A percentile compares a stretch with the other conserved stretches of the same genome.
Conservation (phyloP, 2,329 filamentous ascomycete genomes). For the Epichloe hybrida region DNA sequence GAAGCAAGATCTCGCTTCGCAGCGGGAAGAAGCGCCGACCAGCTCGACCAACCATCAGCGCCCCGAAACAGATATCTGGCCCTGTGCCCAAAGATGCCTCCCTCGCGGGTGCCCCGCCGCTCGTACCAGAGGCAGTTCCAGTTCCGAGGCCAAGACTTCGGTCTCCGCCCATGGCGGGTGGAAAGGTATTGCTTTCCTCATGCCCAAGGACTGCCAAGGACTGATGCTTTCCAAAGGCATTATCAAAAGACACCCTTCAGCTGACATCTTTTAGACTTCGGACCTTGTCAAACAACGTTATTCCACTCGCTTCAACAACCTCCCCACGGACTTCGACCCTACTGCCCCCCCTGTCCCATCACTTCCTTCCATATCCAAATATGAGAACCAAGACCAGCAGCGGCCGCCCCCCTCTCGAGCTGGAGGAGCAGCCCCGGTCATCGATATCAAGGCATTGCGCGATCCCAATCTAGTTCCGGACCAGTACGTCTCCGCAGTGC, state of each 20-base stretch:
- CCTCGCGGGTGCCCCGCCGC: constrained; percentile 12
- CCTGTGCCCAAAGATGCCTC: constrained; percentile 41
- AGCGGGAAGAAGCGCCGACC: constrained; percentile 39
- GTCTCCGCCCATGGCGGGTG: constrained; percentile 37
- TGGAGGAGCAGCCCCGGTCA: constrained; percentile 38
- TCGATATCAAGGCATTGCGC: constrained; percentile 66
- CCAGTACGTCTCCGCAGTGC: constrained; percentile 58
- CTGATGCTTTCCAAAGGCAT: not conserved
- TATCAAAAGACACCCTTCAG: constrained; percentile 1
- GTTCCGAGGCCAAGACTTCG: constrained; percentile 28
- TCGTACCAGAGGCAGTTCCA: constrained; percentile 15
- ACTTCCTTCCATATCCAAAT: constrained; percentile 47
- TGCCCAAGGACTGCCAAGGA: not conserved
- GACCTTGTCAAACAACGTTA: constrained; percentile 92
- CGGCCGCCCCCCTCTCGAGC: constrained; percentile 43
- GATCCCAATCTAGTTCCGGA: constrained; percentile 71
- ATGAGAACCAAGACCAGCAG: constrained; percentile 34
- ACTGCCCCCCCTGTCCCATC: constrained; percentile 63
- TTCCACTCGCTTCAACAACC: constrained; percentile 78
- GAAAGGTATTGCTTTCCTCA: constrained; percentile 31
- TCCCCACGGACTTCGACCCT: constrained; percentile 55
- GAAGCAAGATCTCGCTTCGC: constrained; percentile 48
- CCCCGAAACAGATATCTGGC: constrained; percentile 48
- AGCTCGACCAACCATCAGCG: constrained; percentile 44
- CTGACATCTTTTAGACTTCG: constrained; percentile 36